Evolutionary conservation across 257 asterid species (phyloP).

Genomic region (Solanum pennellii): DNA sequence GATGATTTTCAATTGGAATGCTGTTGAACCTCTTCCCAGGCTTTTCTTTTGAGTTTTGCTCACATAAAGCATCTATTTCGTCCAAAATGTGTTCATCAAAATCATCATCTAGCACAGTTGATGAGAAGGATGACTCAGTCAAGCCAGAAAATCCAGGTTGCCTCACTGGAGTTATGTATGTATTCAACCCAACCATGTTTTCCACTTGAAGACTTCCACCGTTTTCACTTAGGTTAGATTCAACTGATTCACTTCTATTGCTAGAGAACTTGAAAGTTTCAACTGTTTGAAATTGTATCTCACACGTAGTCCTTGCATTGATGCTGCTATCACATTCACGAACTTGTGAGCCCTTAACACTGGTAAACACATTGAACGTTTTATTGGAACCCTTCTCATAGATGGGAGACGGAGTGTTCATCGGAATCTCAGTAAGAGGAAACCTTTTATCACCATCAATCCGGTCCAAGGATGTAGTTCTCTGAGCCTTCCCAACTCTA

Average conservation of each 20-base stretch:
- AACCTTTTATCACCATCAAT: slow-evolving; percentile 24
- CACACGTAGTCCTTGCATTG: neutral
- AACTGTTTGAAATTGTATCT: neutral
- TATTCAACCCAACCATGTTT: slow-evolving; percentile 7
- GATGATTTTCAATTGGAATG: slow-evolving; percentile 12
- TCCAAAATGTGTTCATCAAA: slow-evolving; percentile 67
- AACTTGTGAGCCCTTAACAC: neutral
- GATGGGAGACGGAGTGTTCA: slow-evolving; percentile 21
- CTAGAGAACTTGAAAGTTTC: neutral
- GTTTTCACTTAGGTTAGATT: slow-evolving; percentile 8
- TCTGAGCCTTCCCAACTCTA: slow-evolving; percentile 29
- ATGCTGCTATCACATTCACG: neutral
- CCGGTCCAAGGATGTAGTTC: slow-evolving; percentile 7
- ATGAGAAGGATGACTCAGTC: slow-evolving; percentile 6
- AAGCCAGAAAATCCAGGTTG: slow-evolving; percentile 16
- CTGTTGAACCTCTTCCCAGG: slow-evolving; percentile 14
- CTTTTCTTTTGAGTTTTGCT: slow-evolving; percentile 32
- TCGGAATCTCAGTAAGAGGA: slow-evolving; percentile 49
- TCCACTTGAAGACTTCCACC: slow-evolving; percentile 6
- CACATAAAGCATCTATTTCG: slow-evolving; percentile 73
- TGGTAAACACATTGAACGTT: neutral
- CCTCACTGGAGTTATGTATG: slow-evolving; percentile 23
- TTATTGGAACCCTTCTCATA: slow-evolving; percentile 5
- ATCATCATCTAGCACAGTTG: slow-evolving; percentile 36
- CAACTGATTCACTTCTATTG: slow-evolving; percentile 2